Evolutionary conservation across 2,329 filamentous ascomycete species (phyloP), one percentile per base, ranked within the genome.

Genomic region (Cadophora gregata): DNA sequence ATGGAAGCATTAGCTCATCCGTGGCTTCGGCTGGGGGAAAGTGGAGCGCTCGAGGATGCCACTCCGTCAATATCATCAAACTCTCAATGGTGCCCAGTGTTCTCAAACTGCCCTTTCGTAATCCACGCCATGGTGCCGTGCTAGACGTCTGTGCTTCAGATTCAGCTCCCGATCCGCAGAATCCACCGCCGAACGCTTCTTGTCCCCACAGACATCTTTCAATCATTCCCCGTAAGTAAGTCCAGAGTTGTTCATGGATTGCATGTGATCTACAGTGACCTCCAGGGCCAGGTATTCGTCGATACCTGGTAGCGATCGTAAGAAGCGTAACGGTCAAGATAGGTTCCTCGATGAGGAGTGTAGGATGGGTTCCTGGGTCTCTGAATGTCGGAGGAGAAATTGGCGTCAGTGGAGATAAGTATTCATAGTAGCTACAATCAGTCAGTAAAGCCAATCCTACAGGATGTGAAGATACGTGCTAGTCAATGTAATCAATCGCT

Each of bases 231-330:
- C 94, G 90, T 33, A 98, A 85, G 76, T 97, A 97, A 33, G 89
- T 92, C 96, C 96, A 99, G 5, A 98, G 86, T 78, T 96, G 93
- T 74, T 97, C 93, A 72, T 98, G 96, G 63, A 99, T 97, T 58
- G 93, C 91, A 74, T 96, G 93, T 0, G 93, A 93, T 60, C 96
- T 89, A 58, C 93, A 96, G 69, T 90, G 85, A 0, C 92, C 91
- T 2, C 93, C 93, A 0, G 94, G 89, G 1, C 93, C 93, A 24
- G 89, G 85, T 58, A 97, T 88, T 67, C 88, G 87, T 77, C 91
- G 90, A 77, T 97, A 97, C 60, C 96, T 88, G 5, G 94, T 97
- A 1, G 96, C 87, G 62, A 97, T 96, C 8, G 95, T 96, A 67
- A 99, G 84, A 36, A 99, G 87, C 0, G 95, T 97, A 42, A 98